Evolutionary conservation across 2,329 filamentous ascomycete genomes (phyloP), one percentile per base, ranked within the genome.

Genomic region (Plenodomus tracheiphilus): DNA sequence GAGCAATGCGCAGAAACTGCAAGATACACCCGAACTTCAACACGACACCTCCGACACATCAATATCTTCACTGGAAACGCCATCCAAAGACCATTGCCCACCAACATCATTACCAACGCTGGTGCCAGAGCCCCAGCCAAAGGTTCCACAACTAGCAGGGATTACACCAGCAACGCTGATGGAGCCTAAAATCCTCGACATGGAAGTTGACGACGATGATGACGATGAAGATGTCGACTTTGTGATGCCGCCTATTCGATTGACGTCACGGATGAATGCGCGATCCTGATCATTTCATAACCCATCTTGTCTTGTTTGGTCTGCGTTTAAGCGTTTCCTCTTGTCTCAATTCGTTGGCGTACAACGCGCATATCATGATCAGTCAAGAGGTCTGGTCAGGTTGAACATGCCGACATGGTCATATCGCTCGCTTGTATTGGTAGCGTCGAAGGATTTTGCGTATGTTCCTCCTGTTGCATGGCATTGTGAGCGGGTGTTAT

Each of bases 161-260:
- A 34, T 41, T 25, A 37, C 41, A 19, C 17, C 42, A 30, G 41
- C 47, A 20, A 30, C 47, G 16, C 41, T 52, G n/a, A n/a, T n/a
- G 34, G 20, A 43, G 35, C 41, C 58, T 20, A 67, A 66, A 39
- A 52, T 58, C 7, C 54, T 70, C 41, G 61, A 64, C 18, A 72
- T 73, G 16, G 70, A 73, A 49, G 62, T 73, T 16, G 71, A 73
- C 45, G 67, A 72, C 22, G 62, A 71, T 4, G 59, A 65, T 6
- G 65, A 69, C 11, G 63, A 66, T 3, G 67, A 70, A 21, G 65
- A 71, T 11, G 43, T 51, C 4, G 60, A 66, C 20, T 71, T 71
- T 37, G 61, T 67, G n/a, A 64, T 72, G 63, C 69, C 70, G 10
- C 68, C 70, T 19, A 58, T 73, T 16, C 64, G 70, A 25, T 49